phyloP scores from a whole-genome alignment of 192 early-diverging fungal species.

The Funneliformis mosseae region DNA sequence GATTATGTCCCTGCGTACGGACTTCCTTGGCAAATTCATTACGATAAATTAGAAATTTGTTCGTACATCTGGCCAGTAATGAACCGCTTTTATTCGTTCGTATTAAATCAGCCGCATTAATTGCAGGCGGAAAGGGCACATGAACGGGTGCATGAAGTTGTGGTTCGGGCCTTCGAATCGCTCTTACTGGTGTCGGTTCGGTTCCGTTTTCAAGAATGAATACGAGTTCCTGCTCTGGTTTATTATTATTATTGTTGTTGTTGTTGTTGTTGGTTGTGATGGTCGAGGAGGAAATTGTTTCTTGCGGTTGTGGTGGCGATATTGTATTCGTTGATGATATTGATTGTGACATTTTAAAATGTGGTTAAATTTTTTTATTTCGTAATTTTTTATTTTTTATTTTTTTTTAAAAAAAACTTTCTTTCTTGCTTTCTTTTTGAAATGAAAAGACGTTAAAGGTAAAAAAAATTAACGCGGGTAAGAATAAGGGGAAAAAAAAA shows the following conservation, averaged over 20 bases:
- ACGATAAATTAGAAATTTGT: conserved; percentile 37
- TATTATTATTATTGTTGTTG: neutral
- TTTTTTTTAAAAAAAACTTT: too few species aligned
- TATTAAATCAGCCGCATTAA: conserved; percentile 23
- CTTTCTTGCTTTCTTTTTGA: too few species aligned
- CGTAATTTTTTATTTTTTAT: too few species aligned
- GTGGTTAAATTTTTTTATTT: too few species aligned
- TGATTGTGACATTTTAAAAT: neutral
- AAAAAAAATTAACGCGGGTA: too few species aligned
- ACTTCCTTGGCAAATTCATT: conserved; percentile 32
- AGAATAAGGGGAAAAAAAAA: too few species aligned
- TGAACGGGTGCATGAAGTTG: conserved; percentile 1
- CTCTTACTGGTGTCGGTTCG: conserved; percentile 1
- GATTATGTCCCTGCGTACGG: conserved; percentile 16
- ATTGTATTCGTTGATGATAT: neutral
- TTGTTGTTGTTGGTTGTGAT: neutral
- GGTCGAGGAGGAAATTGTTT: neutral
- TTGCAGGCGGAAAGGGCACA: conserved; percentile 27
- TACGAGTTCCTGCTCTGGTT: conserved; percentile 15
- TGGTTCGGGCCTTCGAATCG: conserved; percentile 10
- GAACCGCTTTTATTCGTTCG: conserved; percentile 24
- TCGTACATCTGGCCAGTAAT: conserved; percentile 24
- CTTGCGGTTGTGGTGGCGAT: neutral
- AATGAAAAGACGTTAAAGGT: too few species aligned
- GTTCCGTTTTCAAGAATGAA: conserved; percentile 14